Evolutionary conservation across 371 early-diverging fungal genomes (phyloP).

Genomic region (Haplosporangium sp.): DNA sequence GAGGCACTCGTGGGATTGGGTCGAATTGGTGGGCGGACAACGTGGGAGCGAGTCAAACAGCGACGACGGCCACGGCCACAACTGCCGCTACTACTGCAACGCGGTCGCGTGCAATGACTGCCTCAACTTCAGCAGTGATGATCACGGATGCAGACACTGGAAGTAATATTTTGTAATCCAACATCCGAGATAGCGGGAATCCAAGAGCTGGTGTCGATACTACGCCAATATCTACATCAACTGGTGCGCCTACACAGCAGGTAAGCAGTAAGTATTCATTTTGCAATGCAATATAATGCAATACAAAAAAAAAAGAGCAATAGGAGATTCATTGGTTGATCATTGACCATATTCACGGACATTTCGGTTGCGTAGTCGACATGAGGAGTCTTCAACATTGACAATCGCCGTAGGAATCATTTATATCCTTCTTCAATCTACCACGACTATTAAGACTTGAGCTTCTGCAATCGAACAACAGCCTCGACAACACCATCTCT

Average conservation of each 20-base stretch:
- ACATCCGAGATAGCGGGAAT: no score
- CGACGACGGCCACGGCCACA: background rate
- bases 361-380: background rate
- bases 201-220: no score
- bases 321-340: no score
- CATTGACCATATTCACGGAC: background rate
- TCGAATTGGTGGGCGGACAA: slow-evolving; percentile 15
- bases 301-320: no score
- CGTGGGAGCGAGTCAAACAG: background rate
- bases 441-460: background rate
- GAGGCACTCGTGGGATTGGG: background rate
- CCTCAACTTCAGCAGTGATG: no score
- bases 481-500: slow-evolving; percentile 11
- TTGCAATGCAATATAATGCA: no score
- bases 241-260: no score
- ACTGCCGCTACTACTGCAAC: background rate
- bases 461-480: background rate
- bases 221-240: no score
- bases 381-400: background rate
- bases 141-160: no score
- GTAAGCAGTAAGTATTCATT: no score
- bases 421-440: slow-evolving; percentile 9
- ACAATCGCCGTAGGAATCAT: slow-evolving; percentile 12
- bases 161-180: no score
- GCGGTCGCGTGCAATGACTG: no score